phyloP scores from a whole-genome alignment of 2,329 filamentous ascomycete genomes.

The Cyphellophora attinorum region DNA sequence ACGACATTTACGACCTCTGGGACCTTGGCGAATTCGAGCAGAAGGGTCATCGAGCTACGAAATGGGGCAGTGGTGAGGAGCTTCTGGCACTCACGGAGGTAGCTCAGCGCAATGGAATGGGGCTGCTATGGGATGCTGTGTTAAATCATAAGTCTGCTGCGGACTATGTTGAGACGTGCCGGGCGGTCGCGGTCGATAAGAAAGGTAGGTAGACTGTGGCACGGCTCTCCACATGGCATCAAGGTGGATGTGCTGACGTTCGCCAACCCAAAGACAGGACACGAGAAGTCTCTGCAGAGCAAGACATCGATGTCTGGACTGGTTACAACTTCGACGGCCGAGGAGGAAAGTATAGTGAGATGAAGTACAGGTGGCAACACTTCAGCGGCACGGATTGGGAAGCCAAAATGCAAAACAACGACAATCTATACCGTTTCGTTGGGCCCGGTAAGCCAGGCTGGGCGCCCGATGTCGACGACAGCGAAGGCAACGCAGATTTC shows the following conservation, averaged over 20 bases:
- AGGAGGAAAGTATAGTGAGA: slow-evolving; percentile 46
- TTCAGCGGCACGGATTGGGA: slow-evolving; percentile 63
- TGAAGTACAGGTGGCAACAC: slow-evolving; percentile 59
- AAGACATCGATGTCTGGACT: slow-evolving; percentile 59
- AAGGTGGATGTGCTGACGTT: slow-evolving; percentile 4
- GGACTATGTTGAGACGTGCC: slow-evolving; percentile 54
- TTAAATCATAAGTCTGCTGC: slow-evolving; percentile 64
- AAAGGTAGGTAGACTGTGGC: slow-evolving; percentile 24
- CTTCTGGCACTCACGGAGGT: slow-evolving; percentile 42
- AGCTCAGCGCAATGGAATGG: slow-evolving; percentile 45
- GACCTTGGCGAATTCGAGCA: slow-evolving; percentile 65
- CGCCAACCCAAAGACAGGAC: slow-evolving; percentile 37
- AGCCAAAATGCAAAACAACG: slow-evolving; percentile 42
- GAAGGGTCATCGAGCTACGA: slow-evolving; percentile 53
- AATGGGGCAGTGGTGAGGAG: slow-evolving; percentile 60
- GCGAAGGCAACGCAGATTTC: slow-evolving; percentile 56
- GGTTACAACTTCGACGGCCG: slow-evolving; percentile 57
- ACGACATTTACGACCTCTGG: slow-evolving; percentile 61
- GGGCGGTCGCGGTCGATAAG: slow-evolving; percentile 54
- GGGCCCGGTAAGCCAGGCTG: slow-evolving; percentile 53
- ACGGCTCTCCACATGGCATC: too few species aligned
- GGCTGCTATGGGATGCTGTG: slow-evolving; percentile 60
- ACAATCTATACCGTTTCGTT: slow-evolving; percentile 55
- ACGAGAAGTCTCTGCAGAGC: slow-evolving; percentile 42
- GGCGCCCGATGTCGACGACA: slow-evolving; percentile 51